phyloP scores from a whole-genome alignment of 768 basidiomycete species.

The Serendipita indica region DNA sequence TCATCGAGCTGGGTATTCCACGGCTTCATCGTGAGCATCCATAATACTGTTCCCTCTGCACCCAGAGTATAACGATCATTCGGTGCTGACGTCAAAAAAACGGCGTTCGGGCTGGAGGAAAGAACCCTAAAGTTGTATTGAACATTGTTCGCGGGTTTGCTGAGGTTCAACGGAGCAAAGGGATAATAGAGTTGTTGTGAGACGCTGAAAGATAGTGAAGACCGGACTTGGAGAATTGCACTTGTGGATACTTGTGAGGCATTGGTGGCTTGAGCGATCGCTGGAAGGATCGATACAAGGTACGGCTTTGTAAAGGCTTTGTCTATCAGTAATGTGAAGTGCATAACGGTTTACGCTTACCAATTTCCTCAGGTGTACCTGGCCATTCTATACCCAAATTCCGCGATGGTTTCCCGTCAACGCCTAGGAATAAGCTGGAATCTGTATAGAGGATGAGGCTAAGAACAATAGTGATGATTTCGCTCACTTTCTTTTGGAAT shows the following conservation, averaged over 20 bases:
- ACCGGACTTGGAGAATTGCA: conserved; percentile 53
- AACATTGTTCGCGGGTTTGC: conserved; percentile 13
- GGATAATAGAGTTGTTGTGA: conserved; percentile 55
- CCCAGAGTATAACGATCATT: conserved; percentile 50
- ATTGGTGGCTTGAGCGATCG: conserved; percentile 32
- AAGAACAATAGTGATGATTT: too few species aligned
- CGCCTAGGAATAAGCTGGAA: conserved; percentile 49
- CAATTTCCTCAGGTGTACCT: conserved; percentile 66
- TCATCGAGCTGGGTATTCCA: conserved; percentile 80
- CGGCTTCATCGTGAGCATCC: conserved; percentile 54
- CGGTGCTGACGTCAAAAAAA: conserved; percentile 57
- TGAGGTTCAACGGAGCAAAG: conserved; percentile 24
- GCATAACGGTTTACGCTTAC: conserved; percentile 26
- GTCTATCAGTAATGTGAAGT: conserved; percentile 10
- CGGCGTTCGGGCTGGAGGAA: conserved; percentile 33
- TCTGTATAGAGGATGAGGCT: conserved; percentile 28
- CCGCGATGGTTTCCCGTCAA: conserved; percentile 40
- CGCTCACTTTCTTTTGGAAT: conserved; percentile 67
- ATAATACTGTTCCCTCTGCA: conserved; percentile 62
- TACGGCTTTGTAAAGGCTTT: conserved; percentile 65
- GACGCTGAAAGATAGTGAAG: conserved; percentile 46
- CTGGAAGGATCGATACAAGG: conserved; percentile 59
- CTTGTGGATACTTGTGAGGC: conserved; percentile 32
- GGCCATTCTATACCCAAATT: conserved; percentile 50
- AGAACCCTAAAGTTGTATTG: conserved; percentile 46